Evolutionary conservation across 768 basidiomycete genomes (phyloP).

Genomic region (Mycena epipterygia): DNA sequence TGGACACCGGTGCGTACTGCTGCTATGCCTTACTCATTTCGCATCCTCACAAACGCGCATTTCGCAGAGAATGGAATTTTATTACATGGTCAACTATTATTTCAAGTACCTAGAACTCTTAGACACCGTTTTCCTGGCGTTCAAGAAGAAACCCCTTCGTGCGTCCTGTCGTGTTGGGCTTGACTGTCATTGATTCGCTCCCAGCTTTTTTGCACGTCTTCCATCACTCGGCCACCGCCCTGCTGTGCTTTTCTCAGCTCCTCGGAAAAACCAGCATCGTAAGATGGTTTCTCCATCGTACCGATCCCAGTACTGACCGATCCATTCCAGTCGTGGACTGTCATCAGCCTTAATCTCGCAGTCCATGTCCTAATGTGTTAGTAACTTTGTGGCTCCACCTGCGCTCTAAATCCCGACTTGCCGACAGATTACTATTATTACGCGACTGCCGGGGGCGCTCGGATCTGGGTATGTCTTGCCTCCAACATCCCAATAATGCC

Average conservation of each 20-base stretch:
- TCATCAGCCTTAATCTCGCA: constrained; percentile 89
- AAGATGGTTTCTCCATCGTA: constrained; percentile 46
- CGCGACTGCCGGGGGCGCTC: constrained; percentile 96
- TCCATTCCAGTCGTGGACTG: constrained; percentile 88
- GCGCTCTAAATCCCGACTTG: constrained; percentile 19
- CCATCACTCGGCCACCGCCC: constrained; percentile 98
- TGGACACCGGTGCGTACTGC: constrained; percentile 86
- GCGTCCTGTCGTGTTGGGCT: constrained; percentile 43
- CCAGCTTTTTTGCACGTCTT: constrained; percentile 98
- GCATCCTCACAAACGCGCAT: constrained; percentile 17
- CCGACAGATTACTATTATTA: constrained; percentile 96
- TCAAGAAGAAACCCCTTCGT: constrained; percentile 99
- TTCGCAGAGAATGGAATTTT: constrained; percentile 88
- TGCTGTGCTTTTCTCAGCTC: constrained; percentile 94
- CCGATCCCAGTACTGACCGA: constrained; percentile 17
- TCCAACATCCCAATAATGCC: not conserved
- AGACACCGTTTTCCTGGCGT: constrained; percentile 96
- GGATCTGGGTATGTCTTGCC: constrained; percentile 84
- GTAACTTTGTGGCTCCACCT: constrained; percentile 45
- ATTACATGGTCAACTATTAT: constrained; percentile 99
- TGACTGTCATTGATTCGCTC: constrained; percentile 20
- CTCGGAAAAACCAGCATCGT: constrained; percentile 96
- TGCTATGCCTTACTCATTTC: constrained; percentile 18
- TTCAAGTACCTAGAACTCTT: constrained; percentile 98
- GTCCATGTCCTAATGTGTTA: constrained; percentile 99